phyloP scores from a whole-genome alignment of 208 protist species.

The Novymonas esmeraldas region DNA sequence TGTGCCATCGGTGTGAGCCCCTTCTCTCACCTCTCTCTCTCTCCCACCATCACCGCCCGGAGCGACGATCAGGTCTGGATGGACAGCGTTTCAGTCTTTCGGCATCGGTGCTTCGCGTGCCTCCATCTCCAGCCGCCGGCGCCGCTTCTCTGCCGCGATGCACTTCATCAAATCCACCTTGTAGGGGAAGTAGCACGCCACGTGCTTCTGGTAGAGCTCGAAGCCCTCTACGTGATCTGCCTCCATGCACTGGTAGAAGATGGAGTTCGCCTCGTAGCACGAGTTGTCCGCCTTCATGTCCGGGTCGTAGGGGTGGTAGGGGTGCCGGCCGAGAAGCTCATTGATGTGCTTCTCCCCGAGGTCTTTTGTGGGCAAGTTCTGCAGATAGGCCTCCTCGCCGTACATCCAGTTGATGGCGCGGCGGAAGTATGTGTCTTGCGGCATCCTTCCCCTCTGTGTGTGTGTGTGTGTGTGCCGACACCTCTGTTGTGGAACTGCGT shows the following conservation, averaged over 20 bases:
- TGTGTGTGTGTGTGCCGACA: background rate
- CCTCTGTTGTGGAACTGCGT: too few species aligned
- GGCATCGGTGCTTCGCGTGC: background rate
- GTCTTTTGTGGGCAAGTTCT: slow-evolving; percentile 57
- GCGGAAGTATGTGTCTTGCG: slow-evolving; percentile 81
- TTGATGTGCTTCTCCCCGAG: slow-evolving; percentile 86
- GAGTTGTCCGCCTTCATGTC: slow-evolving; percentile 66
- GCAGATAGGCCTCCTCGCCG: slow-evolving; percentile 78
- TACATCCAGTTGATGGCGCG: slow-evolving; percentile 89
- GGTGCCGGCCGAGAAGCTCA: slow-evolving; percentile 82
- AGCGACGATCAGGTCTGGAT: too few species aligned
- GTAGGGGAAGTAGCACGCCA: slow-evolving; percentile 85
- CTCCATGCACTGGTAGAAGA: slow-evolving; percentile 85
- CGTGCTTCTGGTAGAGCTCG: slow-evolving; percentile 87
- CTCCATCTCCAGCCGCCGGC: slow-evolving; percentile 28
- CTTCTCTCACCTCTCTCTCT: too few species aligned
- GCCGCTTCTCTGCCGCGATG: slow-evolving; percentile 64
- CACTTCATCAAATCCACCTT: slow-evolving; percentile 92
- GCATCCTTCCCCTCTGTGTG: slow-evolving; percentile 13
- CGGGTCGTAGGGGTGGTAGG: slow-evolving; percentile 86
- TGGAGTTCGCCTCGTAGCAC: slow-evolving; percentile 61
- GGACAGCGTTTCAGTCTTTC: background rate
- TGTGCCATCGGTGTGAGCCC: too few species aligned
- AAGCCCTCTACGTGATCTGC: slow-evolving; percentile 78
- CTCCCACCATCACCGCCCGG: too few species aligned